These are phyloP conservation scores for Tillandsia leiboldiana DNA, from an alignment of 176 grass and related monocot genomes.

Conservation along the genomic window DNA sequence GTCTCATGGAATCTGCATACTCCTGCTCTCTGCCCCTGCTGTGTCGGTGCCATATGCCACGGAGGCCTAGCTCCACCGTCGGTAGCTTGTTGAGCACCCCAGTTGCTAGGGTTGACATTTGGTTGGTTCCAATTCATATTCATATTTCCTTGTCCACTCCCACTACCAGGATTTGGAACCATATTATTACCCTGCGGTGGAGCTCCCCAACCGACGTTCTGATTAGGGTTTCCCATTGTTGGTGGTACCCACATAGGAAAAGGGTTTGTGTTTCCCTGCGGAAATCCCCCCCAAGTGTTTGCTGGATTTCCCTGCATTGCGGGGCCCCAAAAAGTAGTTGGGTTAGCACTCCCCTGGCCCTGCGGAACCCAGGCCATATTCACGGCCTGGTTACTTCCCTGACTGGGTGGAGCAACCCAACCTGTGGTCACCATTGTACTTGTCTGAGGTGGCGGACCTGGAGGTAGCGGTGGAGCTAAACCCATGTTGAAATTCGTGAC, in stretches of 20 bases:
- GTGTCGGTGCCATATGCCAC: background rate
- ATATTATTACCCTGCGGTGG: constrained; percentile 42
- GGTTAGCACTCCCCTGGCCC: constrained; percentile 43
- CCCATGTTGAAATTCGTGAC: constrained; percentile 66
- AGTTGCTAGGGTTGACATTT: constrained; percentile 26
- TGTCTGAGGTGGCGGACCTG: background rate
- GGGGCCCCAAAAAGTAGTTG: constrained; percentile 11
- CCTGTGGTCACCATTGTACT: constrained; percentile 48
- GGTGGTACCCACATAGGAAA: constrained; percentile 54
- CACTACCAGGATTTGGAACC: constrained; percentile 34
- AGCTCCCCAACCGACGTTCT: constrained; percentile 30
- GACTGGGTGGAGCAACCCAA: constrained; percentile 41
- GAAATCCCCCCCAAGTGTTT: constrained; percentile 42
- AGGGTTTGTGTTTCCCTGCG: constrained; percentile 49
- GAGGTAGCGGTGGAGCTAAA: constrained; percentile 32
- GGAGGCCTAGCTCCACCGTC: constrained; percentile 16
- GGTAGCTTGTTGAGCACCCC: constrained; percentile 38
- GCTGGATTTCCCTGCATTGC: constrained; percentile 40
- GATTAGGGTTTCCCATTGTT: constrained; percentile 37
- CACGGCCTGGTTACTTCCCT: constrained; percentile 39
- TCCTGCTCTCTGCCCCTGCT: constrained; percentile 4
- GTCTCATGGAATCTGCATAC: constrained; percentile 25
- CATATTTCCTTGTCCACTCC: constrained; percentile 41
- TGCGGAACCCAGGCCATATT: constrained; percentile 38
- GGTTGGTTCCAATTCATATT: constrained; percentile 38